Conservation (phyloP, 208 protist genomes). For the Acanthamoeba polyphaga region DNA sequence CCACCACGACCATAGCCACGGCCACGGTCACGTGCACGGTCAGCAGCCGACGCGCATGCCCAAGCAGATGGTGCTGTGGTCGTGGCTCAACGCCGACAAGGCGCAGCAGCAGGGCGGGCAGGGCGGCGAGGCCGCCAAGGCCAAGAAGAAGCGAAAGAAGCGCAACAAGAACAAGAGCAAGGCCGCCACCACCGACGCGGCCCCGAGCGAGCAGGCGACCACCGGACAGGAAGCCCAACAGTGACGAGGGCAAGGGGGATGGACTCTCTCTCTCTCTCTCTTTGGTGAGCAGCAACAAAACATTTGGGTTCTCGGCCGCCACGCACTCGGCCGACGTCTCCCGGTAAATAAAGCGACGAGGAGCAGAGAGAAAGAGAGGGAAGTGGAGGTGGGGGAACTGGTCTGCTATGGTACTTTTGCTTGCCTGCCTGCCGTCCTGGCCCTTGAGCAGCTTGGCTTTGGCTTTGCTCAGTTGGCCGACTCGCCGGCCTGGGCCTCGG, state of each 20-base stretch:
- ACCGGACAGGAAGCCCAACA: background rate
- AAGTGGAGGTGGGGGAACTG: background rate
- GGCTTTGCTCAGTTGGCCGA: background rate
- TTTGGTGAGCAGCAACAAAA: too few relatives aligned
- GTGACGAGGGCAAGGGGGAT: too few relatives aligned
- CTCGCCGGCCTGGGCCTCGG: background rate
- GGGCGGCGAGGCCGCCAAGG: conserved; percentile 30
- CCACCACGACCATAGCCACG: conserved; percentile 40
- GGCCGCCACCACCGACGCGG: background rate
- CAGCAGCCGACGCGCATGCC: conserved; percentile 28
- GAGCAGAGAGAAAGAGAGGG: background rate
- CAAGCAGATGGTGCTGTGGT: conserved; percentile 46
- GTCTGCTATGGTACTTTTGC: background rate
- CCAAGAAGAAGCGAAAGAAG: conserved; percentile 65
- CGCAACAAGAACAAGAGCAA: conserved; percentile 57
- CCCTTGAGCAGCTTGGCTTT: too few relatives aligned
- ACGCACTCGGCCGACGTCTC: too few relatives aligned
- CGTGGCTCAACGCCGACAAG: conserved; percentile 19
- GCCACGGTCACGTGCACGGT: conserved; percentile 2
- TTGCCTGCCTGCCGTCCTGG: too few relatives aligned
- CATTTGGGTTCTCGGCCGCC: too few relatives aligned
- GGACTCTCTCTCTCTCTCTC: too few relatives aligned
- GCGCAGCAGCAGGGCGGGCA: background rate
- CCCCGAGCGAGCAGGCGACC: background rate
- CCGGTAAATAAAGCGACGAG: background rate